Evolutionary conservation across 805 yeast species (phyloP), one percentile per base, ranked within the genome.

Genomic region (Ogataea chonburiensis): DNA sequence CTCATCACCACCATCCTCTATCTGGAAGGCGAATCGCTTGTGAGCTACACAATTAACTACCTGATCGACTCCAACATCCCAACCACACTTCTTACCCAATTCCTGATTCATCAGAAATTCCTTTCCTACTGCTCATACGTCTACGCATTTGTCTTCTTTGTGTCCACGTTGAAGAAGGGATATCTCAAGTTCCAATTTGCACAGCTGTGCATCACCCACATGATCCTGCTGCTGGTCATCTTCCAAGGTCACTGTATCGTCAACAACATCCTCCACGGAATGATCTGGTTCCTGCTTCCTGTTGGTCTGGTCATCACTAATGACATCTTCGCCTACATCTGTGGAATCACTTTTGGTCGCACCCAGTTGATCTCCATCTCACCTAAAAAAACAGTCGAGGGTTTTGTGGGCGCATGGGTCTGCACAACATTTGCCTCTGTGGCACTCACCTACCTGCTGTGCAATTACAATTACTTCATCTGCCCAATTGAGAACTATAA

Each of bases 311-410:
- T 93, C 32, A 86, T 93, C 49, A 84, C 86, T 38, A 93, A 93
- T 60, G 98, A 93, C 59, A 88, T 91, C 36, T 89, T 87, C 71
- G 98, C 98, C 17, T 93, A 93, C 59, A 69, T 93, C 31, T 93
- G 98, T 66, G 98, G 98, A 29, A 93, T 93, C 48, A 86, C 98
- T 2, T 87, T 93, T 65, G 98, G 98, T 37, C 77, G 73, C 45
- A 91, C 97, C 24, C 96, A 86, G 56, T 75, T 93, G 53, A 86
- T 93, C 50, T 87, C 84, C 34, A 87, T 93, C 46, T 86, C 96
- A 9, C 98, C 98, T 39, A 93, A 93, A 64, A 93, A 93, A 66
- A 93, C 98, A 3, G 88, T 91, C 23, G 98, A 93, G 66, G 98
- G 98, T 3, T 93, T 93, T 55, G 66, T 91, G 32, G 98, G 98